Evolutionary conservation across 2,329 filamentous ascomycete species (phyloP), one percentile per base, ranked within the genome.

Genomic region (Zasmidium cellare): DNA sequence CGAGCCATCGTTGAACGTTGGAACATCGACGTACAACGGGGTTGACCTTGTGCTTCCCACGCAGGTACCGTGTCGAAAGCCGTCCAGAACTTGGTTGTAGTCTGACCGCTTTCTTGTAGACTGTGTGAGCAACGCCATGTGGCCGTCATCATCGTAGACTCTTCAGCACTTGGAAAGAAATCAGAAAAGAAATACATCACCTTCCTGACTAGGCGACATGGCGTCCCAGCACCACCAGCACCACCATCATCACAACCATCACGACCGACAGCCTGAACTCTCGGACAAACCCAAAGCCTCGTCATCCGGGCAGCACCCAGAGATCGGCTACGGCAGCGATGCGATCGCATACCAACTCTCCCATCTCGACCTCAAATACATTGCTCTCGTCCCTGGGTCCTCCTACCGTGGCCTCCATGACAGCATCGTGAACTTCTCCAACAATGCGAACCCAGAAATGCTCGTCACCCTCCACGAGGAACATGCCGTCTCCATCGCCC

Each of bases 391-490:
- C 9, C 62, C 62, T n/a, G 62, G 62, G 5, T 64, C 62, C 2
- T 60, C 57, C n/a, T 64, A 64, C 28, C 53, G 62, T 22, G 62
- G 62, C 16, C 57, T 64, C 20, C 62, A 64, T 47, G 62, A 64
- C 52, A 57, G 53, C n/a, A 22, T 64, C 11, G 60, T 64, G 2
- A 64, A 64, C 38, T 56, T 58, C 51, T 62, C 54, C 16, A 57
- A 57, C 18, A 64, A 62, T 51, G 50, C 46, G 14, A 46, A 47
- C n/a, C 62, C 62, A 5, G 57, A 64, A 38, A 64, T 64, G 57
- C 46, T 64, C 9, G 44, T 62, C n/a, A 51, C 47, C 14, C 48
- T 64, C n/a, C 62, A 64, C 48, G 62, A 64, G 22, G 62, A 64
- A 44, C 62, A 64, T 47, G 55, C 59, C 11, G 57, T 62, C 7